Evolutionary conservation across 345 rosid genomes (phyloP).

Genomic region (Citrus mangshanensis): DNA sequence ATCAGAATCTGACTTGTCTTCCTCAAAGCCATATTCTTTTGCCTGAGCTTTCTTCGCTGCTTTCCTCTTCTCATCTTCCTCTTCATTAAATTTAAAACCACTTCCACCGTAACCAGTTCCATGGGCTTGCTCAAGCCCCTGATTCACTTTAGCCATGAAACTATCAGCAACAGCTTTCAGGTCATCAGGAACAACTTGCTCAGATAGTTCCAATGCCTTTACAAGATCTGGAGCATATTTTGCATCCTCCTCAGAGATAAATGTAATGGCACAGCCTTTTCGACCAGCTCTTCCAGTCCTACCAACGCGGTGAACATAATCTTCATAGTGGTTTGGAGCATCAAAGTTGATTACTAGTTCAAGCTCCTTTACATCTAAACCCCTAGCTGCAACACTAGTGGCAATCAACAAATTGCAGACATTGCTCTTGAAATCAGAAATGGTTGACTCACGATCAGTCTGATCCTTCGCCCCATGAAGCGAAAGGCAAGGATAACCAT

Average conservation of each 20-base stretch:
- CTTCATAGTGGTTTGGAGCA: conserved; percentile 96
- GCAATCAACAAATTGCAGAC: conserved; percentile 92
- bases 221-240: conserved; percentile 97
- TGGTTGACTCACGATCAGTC: conserved; percentile 92
- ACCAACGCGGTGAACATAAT: conserved; percentile 98
- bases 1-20: conserved; percentile 95
- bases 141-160: conserved; percentile 90
- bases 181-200: conserved; percentile 94
- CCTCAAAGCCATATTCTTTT: conserved; percentile 96
- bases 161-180: conserved; percentile 85
- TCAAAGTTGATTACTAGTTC: conserved; percentile 91
- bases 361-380: conserved; percentile 96
- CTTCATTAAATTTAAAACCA: conserved; percentile 97
- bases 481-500: conserved; percentile 90
- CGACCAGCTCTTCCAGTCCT: conserved; percentile 97
- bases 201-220: conserved; percentile 93
- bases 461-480: conserved; percentile 99
- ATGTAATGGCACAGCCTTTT: conserved; percentile 95
- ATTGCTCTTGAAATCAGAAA: conserved; percentile 88
- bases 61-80: conserved; percentile 91
- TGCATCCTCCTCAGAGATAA: conserved; percentile 88
- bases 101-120: conserved; percentile 99
- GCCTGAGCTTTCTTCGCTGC: conserved; percentile 99
- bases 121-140: conserved; percentile 96
- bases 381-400: conserved; percentile 96